Conservation (phyloP, 352 stramenopile species). For the Pythium rhizo-oryzae region DNA sequence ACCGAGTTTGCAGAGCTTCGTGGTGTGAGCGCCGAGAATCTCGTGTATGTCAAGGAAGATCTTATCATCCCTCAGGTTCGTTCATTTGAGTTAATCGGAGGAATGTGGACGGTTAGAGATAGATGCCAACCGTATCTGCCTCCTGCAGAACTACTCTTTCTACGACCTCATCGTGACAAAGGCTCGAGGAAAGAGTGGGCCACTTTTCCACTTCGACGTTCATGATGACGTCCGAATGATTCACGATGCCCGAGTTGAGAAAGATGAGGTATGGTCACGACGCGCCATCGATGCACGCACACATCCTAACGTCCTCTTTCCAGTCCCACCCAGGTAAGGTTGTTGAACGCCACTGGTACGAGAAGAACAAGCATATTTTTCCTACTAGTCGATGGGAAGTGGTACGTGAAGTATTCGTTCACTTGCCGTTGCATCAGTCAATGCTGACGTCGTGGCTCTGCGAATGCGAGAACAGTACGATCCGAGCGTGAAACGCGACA, state of each 20-base stretch:
- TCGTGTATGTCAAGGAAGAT: conserved; percentile 99
- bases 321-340: conserved; percentile 97
- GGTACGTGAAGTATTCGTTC: conserved; percentile 38
- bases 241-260: conserved; percentile 95
- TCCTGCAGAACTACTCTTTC: conserved; percentile 94
- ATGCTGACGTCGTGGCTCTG: not conserved
- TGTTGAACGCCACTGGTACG: conserved; percentile 97
- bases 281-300: not conserved
- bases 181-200: conserved; percentile 96
- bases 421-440: not conserved
- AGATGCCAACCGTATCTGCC: too few species aligned
- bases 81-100: too few species aligned
- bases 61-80: conserved; percentile 95
- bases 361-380: conserved; percentile 99
- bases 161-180: conserved; percentile 99
- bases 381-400: conserved; percentile 97
- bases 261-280: conserved; percentile 88
- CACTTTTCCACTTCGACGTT: conserved; percentile 99
- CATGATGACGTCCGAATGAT: conserved; percentile 92
- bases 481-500: conserved; percentile 71
- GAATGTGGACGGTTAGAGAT: too few species aligned
- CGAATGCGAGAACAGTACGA: conserved; percentile 53
- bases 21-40: conserved; percentile 90
- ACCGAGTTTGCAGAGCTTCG: conserved; percentile 94
- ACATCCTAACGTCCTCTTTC: not conserved